phyloP scores from a whole-genome alignment of 2,329 filamentous ascomycete species.

The Coniochaeta pulveracea region DNA sequence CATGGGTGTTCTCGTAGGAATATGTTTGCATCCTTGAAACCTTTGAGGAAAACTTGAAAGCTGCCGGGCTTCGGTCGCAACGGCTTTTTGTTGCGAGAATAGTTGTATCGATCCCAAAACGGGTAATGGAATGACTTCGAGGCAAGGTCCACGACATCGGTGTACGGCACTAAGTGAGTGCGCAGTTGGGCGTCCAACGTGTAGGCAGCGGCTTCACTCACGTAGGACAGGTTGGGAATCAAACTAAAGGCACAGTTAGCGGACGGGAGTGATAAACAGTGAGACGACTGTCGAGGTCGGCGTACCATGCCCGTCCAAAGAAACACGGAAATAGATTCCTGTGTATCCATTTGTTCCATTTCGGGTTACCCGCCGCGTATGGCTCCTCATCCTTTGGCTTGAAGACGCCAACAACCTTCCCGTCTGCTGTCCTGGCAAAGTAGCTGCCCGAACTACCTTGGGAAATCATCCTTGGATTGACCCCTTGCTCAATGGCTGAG shows the following conservation, averaged over 20 bases:
- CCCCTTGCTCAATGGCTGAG: constrained; percentile 75
- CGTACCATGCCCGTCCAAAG: constrained; percentile 79
- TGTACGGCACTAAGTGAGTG: constrained; percentile 91
- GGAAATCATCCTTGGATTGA: constrained; percentile 91
- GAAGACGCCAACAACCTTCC: constrained; percentile 94
- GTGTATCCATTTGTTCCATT: constrained; percentile 99
- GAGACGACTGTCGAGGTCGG: constrained; percentile 6
- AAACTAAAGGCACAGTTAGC: constrained; percentile 35
- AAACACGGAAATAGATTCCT: constrained; percentile 95
- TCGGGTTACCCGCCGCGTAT: constrained; percentile 91
- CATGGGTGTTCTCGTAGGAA: constrained; percentile 93
- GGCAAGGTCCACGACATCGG: constrained; percentile 84
- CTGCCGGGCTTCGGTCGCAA: constrained; percentile 87
- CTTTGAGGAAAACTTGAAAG: constrained; percentile 95
- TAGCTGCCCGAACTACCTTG: constrained; percentile 98
- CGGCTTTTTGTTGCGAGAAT: constrained; percentile 75
- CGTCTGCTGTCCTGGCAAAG: constrained; percentile 83
- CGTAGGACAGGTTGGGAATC: constrained; percentile 94
- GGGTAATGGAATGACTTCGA: constrained; percentile 98
- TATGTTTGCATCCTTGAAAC: constrained; percentile 92
- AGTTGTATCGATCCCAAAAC: constrained; percentile 87
- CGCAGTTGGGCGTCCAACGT: constrained; percentile 83
- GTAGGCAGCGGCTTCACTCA: constrained; percentile 94
- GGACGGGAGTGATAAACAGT: constrained; percentile 7
- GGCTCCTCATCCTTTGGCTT: constrained; percentile 99